phyloP scores from a whole-genome alignment of 2,329 filamentous ascomycete genomes.

The Trichoderma polysporum region DNA sequence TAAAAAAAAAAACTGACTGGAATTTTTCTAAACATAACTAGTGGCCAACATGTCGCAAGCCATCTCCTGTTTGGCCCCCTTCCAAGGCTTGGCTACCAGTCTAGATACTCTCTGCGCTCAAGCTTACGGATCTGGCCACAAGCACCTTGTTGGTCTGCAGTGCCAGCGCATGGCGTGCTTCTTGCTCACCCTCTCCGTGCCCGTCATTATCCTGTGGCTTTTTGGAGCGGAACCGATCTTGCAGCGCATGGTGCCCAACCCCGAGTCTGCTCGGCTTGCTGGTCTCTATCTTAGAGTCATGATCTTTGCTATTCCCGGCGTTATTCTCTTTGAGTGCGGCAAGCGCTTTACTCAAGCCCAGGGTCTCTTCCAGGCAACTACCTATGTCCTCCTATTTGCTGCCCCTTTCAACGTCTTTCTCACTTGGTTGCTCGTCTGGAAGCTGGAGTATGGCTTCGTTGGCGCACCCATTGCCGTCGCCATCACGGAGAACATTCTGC shows the following conservation, averaged over 20 bases:
- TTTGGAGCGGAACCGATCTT: conserved; percentile 63
- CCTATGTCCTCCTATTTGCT: conserved; percentile 73
- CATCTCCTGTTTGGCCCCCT: conserved; percentile 74
- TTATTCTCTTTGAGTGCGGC: conserved; percentile 72
- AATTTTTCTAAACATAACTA: conserved; percentile 9
- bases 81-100: conserved; percentile 83
- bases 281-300: conserved; percentile 72
- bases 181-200: conserved; percentile 68
- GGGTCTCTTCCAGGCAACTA: conserved; percentile 74
- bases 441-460: conserved; percentile 66
- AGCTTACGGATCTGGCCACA: conserved; percentile 88
- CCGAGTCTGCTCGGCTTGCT: conserved; percentile 66
- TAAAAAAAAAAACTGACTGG: not conserved
- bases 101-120: conserved; percentile 92
- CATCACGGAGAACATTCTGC: conserved; percentile 75
- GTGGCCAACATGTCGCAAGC: conserved; percentile 72
- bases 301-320: conserved; percentile 71
- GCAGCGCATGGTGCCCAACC: conserved; percentile 42
- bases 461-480: conserved; percentile 80
- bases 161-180: conserved; percentile 80
- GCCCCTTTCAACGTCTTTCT: conserved; percentile 75
- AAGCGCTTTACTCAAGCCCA: conserved; percentile 84
- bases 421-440: conserved; percentile 79
- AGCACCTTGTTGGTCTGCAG: conserved; percentile 81
- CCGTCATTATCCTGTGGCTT: conserved; percentile 71